Evolutionary conservation across 805 yeast genomes (phyloP).

Genomic region (Brettanomyces bruxellensis): DNA sequence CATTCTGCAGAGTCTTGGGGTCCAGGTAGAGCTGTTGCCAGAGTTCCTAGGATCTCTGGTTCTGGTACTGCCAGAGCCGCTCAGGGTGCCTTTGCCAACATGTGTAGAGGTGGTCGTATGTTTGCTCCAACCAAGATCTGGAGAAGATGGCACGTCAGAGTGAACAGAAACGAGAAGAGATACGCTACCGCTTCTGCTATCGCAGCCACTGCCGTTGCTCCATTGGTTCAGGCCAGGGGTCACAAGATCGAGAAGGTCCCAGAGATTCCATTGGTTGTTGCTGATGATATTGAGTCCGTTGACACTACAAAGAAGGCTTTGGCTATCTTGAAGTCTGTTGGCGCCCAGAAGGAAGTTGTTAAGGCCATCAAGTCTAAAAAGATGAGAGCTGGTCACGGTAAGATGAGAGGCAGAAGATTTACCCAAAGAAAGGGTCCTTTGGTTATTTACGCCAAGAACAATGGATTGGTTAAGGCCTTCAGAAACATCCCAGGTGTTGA

Average conservation of each 20-base stretch:
- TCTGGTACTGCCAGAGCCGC: constrained; percentile 99
- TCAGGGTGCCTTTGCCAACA: constrained; percentile 99
- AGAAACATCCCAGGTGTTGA: constrained; percentile 99
- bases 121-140: constrained; percentile 99
- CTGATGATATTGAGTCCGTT: constrained; percentile 86
- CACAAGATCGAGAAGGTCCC: constrained; percentile 98
- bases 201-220: constrained; percentile 98
- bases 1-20: constrained; percentile 99
- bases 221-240: constrained; percentile 98
- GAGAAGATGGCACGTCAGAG: constrained; percentile 99
- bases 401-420: constrained; percentile 98
- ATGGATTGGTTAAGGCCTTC: constrained; percentile 96
- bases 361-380: constrained; percentile 98
- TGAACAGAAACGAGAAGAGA: constrained; percentile 99
- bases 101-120: constrained; percentile 99
- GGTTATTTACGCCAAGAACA: constrained; percentile 96
- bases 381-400: constrained; percentile 99
- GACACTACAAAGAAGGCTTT: constrained; percentile 98
- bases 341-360: constrained; percentile 97
- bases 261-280: constrained; percentile 96
- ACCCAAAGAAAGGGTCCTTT: constrained; percentile 99
- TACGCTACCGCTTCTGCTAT: constrained; percentile 99
- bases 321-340: constrained; percentile 94
- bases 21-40: constrained; percentile 99
- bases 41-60: constrained; percentile 99